phyloP scores from a whole-genome alignment of 2,329 filamentous ascomycete species.

The Aspergillus chevalieri region DNA sequence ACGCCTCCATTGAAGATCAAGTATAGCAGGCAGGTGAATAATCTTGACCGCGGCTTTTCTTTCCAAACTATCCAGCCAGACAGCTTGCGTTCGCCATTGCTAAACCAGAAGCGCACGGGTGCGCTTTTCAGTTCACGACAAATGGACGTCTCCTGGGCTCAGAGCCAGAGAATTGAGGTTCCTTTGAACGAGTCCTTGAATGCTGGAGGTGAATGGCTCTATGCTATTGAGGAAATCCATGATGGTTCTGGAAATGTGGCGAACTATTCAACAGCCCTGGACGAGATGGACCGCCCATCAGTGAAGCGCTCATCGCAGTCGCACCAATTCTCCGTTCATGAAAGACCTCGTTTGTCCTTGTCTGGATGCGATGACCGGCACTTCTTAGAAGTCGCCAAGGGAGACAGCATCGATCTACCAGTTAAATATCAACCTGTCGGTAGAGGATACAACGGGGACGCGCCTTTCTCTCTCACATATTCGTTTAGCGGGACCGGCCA shows the following conservation, averaged over 20 bases:
- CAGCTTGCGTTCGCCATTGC: constrained; percentile 69
- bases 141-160: constrained; percentile 67
- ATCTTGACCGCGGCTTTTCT: constrained; percentile 74
- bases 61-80: constrained; percentile 93
- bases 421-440: constrained; percentile 62
- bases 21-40: constrained; percentile 83
- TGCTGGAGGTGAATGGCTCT: constrained; percentile 74
- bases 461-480: constrained; percentile 69
- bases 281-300: constrained; percentile 61
- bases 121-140: constrained; percentile 51
- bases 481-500: constrained; percentile 73
- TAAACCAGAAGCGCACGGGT: constrained; percentile 54
- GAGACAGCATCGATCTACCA: constrained; percentile 61
- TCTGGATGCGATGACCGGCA: constrained; percentile 70
- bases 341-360: constrained; percentile 70
- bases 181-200: constrained; percentile 86
- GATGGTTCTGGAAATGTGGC: constrained; percentile 85
- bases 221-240: constrained; percentile 83
- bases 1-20: constrained; percentile 88
- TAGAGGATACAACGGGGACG: constrained; percentile 51
- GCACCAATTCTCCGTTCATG: constrained; percentile 77
- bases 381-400: constrained; percentile 77
- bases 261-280: constrained; percentile 58
- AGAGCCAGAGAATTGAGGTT: constrained; percentile 66
- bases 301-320: constrained; percentile 58